Conservation (phyloP, 2,329 filamentous ascomycete genomes). For the Aspergillus pseudotamarii region DNA sequence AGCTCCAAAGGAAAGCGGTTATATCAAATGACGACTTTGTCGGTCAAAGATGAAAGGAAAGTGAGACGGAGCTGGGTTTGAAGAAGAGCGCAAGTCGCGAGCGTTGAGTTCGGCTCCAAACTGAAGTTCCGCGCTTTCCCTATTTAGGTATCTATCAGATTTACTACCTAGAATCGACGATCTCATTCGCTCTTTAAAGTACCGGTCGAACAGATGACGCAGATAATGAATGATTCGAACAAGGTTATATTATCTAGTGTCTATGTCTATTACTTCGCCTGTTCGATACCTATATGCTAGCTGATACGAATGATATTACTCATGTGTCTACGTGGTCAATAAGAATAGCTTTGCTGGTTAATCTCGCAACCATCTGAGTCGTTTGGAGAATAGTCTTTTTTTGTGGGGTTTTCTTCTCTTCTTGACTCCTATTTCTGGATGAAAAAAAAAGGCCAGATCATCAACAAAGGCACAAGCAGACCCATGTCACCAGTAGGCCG, state of each 20-base stretch:
- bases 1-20: not conserved
- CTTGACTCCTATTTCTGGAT: not conserved
- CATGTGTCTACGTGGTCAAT: constrained; percentile 1
- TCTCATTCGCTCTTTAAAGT: not conserved
- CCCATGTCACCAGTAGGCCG: constrained; percentile 1
- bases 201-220: not conserved
- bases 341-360: not conserved
- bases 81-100: constrained; percentile 7
- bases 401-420: constrained; percentile 4
- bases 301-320: not conserved
- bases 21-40: not conserved
- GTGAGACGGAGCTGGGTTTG: constrained; percentile 6
- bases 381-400: constrained; percentile 5
- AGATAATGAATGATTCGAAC: not conserved
- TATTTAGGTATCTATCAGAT: constrained; percentile 19
- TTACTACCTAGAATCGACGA: not conserved
- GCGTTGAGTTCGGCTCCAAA: constrained; percentile 16
- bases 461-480: not conserved
- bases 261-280: constrained; percentile 8
- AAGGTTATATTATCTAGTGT: constrained; percentile 6
- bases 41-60: not conserved
- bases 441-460: not conserved
- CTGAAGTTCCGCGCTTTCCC: constrained; percentile 23
- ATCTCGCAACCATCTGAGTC: constrained; percentile 3
- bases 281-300: not conserved